Conservation (phyloP, 1,284 basidiomycete species). For the Leccinum proximum region DNA sequence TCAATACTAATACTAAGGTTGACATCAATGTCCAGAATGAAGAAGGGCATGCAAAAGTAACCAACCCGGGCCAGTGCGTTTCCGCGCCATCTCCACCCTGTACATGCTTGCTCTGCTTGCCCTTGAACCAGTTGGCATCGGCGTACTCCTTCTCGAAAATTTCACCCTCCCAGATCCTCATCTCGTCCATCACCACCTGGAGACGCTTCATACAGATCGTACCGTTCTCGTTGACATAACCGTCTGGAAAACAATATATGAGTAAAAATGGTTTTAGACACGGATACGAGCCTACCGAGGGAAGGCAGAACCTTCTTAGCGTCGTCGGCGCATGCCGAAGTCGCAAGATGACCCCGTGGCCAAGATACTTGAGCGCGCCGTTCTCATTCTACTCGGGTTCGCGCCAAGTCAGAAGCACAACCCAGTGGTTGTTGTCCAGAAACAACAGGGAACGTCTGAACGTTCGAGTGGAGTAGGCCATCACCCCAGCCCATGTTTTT, state of each 20-base stretch:
- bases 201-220: conserved; percentile 79
- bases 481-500: no score
- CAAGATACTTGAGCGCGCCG: no score
- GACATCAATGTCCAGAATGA: neutral
- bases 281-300: conserved; percentile 53
- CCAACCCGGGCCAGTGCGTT: conserved; percentile 50
- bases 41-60: conserved; percentile 5
- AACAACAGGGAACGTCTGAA: no score
- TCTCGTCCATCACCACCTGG: conserved; percentile 87
- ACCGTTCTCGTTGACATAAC: conserved; percentile 94
- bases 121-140: conserved; percentile 89
- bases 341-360: no score
- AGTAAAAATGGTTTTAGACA: neutral
- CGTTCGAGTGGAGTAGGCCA: no score
- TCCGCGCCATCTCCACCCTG: conserved; percentile 52
- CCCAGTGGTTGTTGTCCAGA: no score
- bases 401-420: no score
- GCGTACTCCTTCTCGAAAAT: conserved; percentile 90
- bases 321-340: no score
- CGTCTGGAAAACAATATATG: conserved; percentile 47
- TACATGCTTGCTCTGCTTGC: conserved; percentile 72
- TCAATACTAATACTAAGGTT: conserved; percentile 51
- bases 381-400: no score
- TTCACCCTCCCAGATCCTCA: conserved; percentile 85
- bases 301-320: conserved; percentile 81